These are phyloP conservation scores for Populus tremula DNA, from an alignment of 345 rosid species.

Conservation along the genomic window DNA sequence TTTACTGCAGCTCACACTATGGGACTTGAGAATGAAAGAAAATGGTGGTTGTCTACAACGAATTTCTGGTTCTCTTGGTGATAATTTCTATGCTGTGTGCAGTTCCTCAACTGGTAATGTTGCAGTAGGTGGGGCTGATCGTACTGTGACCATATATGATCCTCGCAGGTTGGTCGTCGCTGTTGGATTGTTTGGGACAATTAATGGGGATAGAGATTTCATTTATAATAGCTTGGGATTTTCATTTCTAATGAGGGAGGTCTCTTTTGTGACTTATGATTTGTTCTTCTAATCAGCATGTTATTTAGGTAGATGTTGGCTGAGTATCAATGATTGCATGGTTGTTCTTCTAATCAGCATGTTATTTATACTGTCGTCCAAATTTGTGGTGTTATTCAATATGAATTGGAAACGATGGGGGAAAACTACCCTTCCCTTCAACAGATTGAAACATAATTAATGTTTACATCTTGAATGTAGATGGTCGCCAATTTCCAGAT, in stretches of 20 bases:
- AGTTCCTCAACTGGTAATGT: slow-evolving; percentile 50
- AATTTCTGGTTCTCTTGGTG: slow-evolving; percentile 58
- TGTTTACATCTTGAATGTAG: slow-evolving; percentile 28
- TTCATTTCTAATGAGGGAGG: slow-evolving; percentile 1
- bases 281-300: too few species aligned
- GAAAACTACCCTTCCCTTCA: neutral
- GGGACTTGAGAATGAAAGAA: slow-evolving; percentile 71
- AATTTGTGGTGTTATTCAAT: neutral
- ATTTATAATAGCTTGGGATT: neutral
- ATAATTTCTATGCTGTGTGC: slow-evolving; percentile 52
- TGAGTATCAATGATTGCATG: neutral
- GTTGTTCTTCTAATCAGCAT: neutral
- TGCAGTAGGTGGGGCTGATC: slow-evolving; percentile 71
- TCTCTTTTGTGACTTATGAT: neutral
- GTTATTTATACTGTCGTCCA: neutral
- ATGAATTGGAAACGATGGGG: neutral
- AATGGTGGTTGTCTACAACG: slow-evolving; percentile 60
- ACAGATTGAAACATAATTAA: slow-evolving; percentile 14
- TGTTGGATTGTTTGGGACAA: neutral
- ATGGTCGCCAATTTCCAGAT: slow-evolving; percentile 58
- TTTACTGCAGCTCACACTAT: slow-evolving; percentile 47
- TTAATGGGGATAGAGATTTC: neutral
- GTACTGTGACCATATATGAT: slow-evolving; percentile 65
- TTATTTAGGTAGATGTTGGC: neutral
- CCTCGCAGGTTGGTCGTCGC: slow-evolving; percentile 55